Percentiles rank a stretch among this genome's conserved stretches.
phyloP scores from a whole-genome alignment of 2,329 filamentous ascomycete species.

The Macrophomina pseudophaseolina region DNA sequence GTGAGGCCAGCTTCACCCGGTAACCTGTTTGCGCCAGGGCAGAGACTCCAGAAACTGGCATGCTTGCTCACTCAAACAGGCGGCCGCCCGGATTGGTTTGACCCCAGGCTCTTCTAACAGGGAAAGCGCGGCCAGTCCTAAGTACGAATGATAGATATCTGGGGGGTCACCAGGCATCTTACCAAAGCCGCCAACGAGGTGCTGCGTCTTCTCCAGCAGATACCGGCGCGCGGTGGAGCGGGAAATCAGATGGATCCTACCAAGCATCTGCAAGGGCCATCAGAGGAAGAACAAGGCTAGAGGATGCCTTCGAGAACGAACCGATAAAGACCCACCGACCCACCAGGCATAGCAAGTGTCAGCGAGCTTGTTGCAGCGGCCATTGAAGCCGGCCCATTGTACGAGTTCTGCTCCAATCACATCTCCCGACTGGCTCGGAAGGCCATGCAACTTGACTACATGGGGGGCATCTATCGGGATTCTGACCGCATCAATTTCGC shows the following conservation, averaged over 20 bases:
- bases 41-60: slow-evolving; percentile 44
- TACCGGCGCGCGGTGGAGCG: slow-evolving; percentile 70
- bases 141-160: slow-evolving; percentile 86
- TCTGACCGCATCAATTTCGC: slow-evolving; percentile 45
- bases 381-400: slow-evolving; percentile 78
- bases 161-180: slow-evolving; percentile 53
- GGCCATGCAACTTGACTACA: slow-evolving; percentile 42
- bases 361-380: slow-evolving; percentile 85
- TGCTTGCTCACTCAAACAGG: slow-evolving; percentile 73
- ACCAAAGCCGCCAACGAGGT: slow-evolving; percentile 66
- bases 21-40: slow-evolving; percentile 42
- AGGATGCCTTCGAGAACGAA: slow-evolving; percentile 40
- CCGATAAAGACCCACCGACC: slow-evolving; percentile 69
- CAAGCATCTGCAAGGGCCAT: slow-evolving; percentile 37
- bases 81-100: slow-evolving; percentile 71
- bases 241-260: slow-evolving; percentile 43
- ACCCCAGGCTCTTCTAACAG: slow-evolving; percentile 73
- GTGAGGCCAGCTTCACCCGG: slow-evolving; percentile 19
- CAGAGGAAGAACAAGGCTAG: slow-evolving; percentile 44
- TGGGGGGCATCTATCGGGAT: slow-evolving; percentile 48
- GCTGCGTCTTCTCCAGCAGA: slow-evolving; percentile 83
- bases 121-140: slow-evolving; percentile 81
- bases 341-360: slow-evolving; percentile 98
- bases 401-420: slow-evolving; percentile 39
- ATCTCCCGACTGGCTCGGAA: slow-evolving; percentile 32